These are phyloP conservation scores for Bipolaris cookei DNA, from an alignment of 2,329 filamentous ascomycete genomes.

Conservation along the genomic window DNA sequence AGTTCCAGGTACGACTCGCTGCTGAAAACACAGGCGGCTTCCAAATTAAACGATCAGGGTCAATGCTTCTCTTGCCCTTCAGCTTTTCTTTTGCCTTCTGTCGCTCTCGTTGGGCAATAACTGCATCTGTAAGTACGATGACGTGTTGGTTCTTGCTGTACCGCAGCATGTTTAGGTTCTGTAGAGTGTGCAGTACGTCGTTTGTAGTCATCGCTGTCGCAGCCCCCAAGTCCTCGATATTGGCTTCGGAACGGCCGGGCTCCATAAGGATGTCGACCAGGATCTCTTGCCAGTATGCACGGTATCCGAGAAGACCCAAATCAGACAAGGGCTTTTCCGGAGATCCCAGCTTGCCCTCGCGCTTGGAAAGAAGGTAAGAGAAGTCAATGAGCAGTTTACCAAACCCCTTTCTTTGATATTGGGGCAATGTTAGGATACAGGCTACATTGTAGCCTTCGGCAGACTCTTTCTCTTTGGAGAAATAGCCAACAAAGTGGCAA, in stretches of 20 bases:
- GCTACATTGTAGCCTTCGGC: slow-evolving; percentile 97
- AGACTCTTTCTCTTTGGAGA: slow-evolving; percentile 97
- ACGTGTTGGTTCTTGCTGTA: slow-evolving; percentile 98
- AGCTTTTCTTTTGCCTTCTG: slow-evolving; percentile 79
- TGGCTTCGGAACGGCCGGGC: slow-evolving; percentile 68
- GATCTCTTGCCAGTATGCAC: slow-evolving; percentile 97
- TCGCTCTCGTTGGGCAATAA: slow-evolving; percentile 71
- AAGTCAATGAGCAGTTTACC: slow-evolving; percentile 94
- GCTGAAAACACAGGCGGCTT: slow-evolving; percentile 95
- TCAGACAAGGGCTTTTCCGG: slow-evolving; percentile 97
- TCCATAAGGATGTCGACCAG: slow-evolving; percentile 85
- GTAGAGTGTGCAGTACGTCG: slow-evolving; percentile 92
- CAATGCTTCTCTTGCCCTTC: slow-evolving; percentile 78
- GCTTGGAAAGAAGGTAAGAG: slow-evolving; percentile 94
- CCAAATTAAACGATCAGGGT: slow-evolving; percentile 83
- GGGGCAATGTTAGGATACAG: slow-evolving; percentile 94
- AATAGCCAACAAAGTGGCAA: slow-evolving; percentile 96
- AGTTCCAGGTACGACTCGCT: slow-evolving; percentile 91
- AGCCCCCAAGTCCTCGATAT: slow-evolving; percentile 82
- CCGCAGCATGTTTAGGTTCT: slow-evolving; percentile 91
- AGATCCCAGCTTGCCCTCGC: slow-evolving; percentile 92
- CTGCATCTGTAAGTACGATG: slow-evolving; percentile 85
- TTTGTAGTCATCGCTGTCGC: slow-evolving; percentile 93
- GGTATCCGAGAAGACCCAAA: slow-evolving; percentile 88
- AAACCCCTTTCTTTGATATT: slow-evolving; percentile 94